Evolutionary conservation across 1,139 yeast species (phyloP), one percentile per base, ranked within the genome.

Genomic region (Saccharomyces hybrid): DNA sequence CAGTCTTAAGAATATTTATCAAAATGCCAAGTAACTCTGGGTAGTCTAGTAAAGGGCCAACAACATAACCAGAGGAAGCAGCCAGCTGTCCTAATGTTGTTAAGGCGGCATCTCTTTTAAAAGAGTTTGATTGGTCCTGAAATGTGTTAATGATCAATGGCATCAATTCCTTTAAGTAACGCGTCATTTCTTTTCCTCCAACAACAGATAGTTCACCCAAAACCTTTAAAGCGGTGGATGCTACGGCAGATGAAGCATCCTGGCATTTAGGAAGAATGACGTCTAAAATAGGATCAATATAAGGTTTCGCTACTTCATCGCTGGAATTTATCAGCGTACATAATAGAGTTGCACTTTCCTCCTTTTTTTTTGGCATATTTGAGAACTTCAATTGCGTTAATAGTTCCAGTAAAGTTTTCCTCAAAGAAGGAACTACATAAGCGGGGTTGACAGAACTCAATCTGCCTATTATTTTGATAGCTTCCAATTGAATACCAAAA

Each of bases 21-120:
- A 93, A 74, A 71, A 88, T 82, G 7, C 95, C 91, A 46, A 93
- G 74, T 29, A 95, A 75, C 62, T 88, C 93, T 0, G 99, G 99
- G 65, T 90, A 91, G 59, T 91, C 97, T 41, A 91, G 72, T 51
- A 90, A 76, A 1, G 99, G 99, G 56, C 90, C 95, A 46, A 95
- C 90, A 14, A 93, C 99, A 68, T 93, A 93, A 1, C 98, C 97
- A 0, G 97, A 85, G 1, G 96, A 86, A 16, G 93, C 82, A 0
- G 98, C 84, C 41, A 95, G 73, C 65, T 91, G 96, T 2, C 97
- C 97, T 55, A 95, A 73, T 0, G 98, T 82, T 62, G 83, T 84
- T 60, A 95, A 75, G 0, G 98, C 97, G 0, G 97, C 91, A 66
- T 90, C 95, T 63, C 98, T 77, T 66, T 90, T 91, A 62, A 81